Base-by-base conservation (phyloP, 495 filamentous ascomycete species). In the Talaromyces stipitatus region DNA sequence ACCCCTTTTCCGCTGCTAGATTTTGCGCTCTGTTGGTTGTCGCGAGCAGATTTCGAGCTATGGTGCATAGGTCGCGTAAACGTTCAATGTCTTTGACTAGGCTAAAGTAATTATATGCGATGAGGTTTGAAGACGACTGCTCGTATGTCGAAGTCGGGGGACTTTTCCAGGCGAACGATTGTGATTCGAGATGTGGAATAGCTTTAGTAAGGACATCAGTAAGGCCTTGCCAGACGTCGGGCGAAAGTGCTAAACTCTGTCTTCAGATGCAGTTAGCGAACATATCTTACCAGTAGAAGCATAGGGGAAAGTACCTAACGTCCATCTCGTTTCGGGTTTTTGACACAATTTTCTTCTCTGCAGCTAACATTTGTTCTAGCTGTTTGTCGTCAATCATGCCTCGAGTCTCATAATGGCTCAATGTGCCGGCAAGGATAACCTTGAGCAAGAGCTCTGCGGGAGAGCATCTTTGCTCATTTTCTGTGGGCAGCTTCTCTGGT, bases 1-100 rank as follows among this genome's bases (percentile, higher is more conserved):
- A 85, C 14, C 83, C 77, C 46, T 85, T 82, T 24, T 87, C 82
- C 36, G 89, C 87, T 16, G 90, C 91, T n/a, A 94, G 76, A 61
- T 96, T 89, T 66, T 97, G 92, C 6, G 86, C 87, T 27, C 86
- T 82, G 64, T 90, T 88, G 16, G 89, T 90, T 3, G 84, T 87
- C 5, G 90, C 88, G 2, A 96, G 78, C 43, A 92, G 78, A 67
- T 97, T 96, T 51, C 91, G 78, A 11, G 87, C 87, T 63, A 96
- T 90, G 27, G 88, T 83, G 66, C 92, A 85, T 14, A 96, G 68
- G 71, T 90, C 90, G 72, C 92, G 92, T 20, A 96, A 71, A 50
- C 89, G 80, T 65, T 91, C 86, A 36, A 97, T 78, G 63, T 95
- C 90, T 59, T 89, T 87, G 62, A 89, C 84, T 50, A 96, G 73